Percentiles rank a stretch among this genome's conserved stretches.
Evolutionary conservation across 2,329 filamentous ascomycete species (phyloP).

Genomic region (Cytospora piceae): DNA sequence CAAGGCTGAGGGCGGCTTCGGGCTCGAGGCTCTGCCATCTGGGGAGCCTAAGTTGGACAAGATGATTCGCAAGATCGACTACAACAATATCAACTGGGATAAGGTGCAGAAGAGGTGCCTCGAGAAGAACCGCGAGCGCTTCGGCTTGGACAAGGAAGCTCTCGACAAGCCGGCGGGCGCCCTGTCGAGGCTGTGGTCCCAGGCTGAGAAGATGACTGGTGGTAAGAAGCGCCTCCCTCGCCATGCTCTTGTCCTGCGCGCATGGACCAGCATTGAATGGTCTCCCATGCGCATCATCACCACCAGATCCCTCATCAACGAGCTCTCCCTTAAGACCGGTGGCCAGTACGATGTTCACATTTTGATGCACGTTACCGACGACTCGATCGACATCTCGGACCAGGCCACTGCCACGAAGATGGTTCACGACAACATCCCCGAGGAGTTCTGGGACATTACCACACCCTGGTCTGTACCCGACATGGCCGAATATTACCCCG

Average conservation of each 20-base stretch:
- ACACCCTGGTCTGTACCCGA: slow-evolving; percentile 77
- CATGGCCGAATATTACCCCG: slow-evolving; percentile 77
- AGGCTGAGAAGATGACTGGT: slow-evolving; percentile 26
- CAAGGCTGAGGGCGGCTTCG: slow-evolving; percentile 63
- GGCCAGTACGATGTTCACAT: slow-evolving; percentile 82
- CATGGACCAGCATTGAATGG: slow-evolving; percentile 76
- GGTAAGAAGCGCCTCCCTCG: slow-evolving; percentile 43
- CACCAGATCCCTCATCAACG: slow-evolving; percentile 77
- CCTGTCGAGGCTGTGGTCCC: slow-evolving; percentile 24
- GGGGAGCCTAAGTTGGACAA: slow-evolving; percentile 61
- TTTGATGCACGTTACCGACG: slow-evolving; percentile 73
- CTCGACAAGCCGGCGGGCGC: slow-evolving; percentile 22
- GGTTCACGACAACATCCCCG: slow-evolving; percentile 51
- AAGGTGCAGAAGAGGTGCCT: slow-evolving; percentile 69
- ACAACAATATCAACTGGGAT: slow-evolving; percentile 72
- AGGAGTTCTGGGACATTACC: slow-evolving; percentile 66
- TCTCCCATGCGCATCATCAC: slow-evolving; percentile 79
- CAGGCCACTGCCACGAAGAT: slow-evolving; percentile 62
- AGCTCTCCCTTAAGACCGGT: slow-evolving; percentile 74
- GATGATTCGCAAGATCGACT: slow-evolving; percentile 53
- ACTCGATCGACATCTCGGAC: slow-evolving; percentile 61
- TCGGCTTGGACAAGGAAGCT: slow-evolving; percentile 42
- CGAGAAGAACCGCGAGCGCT: slow-evolving; percentile 68
- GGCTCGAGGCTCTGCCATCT: slow-evolving; percentile 60
- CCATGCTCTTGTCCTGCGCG: slow-evolving; percentile 76